Evolutionary conservation across 2,329 filamentous ascomycete genomes (phyloP).

Genomic region (Apiospora malaysiana): DNA sequence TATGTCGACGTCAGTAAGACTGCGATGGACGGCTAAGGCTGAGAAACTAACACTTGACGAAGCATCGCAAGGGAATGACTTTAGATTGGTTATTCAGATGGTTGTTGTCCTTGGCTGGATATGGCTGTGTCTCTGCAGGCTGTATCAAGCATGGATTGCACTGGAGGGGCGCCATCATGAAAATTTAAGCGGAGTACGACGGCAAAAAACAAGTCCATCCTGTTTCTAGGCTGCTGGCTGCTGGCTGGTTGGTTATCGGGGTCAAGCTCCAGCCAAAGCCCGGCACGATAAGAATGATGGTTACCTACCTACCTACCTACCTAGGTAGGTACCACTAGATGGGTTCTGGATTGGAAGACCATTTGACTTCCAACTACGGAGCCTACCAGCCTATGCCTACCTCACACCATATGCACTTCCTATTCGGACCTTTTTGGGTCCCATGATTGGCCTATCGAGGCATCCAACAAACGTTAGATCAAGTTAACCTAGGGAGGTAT

Average conservation of each 20-base stretch:
- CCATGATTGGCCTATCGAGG: neutral
- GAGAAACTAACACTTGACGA: constrained; percentile 24
- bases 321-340: too few species aligned
- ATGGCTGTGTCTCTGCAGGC: neutral
- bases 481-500: too few species aligned
- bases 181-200: constrained; percentile 20
- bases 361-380: neutral
- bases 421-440: constrained; percentile 9
- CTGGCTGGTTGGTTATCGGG: neutral
- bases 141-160: neutral
- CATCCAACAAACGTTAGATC: neutral
- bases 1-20: constrained; percentile 33
- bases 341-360: too few species aligned
- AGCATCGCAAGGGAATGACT: constrained; percentile 21
- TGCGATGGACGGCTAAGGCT: neutral
- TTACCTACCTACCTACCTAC: too few species aligned
- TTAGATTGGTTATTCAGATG: neutral
- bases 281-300: neutral
- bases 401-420: neutral
- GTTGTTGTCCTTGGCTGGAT: constrained; percentile 1
- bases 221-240: neutral
- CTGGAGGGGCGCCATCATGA: constrained; percentile 1
- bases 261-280: neutral
- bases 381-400: neutral
- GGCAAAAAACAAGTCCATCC: neutral